Percentiles rank a stretch among this genome's conserved stretches.
These are phyloP conservation scores for Lactarius trivialis DNA, from an alignment of 768 basidiomycete species.

Conservation along the genomic window DNA sequence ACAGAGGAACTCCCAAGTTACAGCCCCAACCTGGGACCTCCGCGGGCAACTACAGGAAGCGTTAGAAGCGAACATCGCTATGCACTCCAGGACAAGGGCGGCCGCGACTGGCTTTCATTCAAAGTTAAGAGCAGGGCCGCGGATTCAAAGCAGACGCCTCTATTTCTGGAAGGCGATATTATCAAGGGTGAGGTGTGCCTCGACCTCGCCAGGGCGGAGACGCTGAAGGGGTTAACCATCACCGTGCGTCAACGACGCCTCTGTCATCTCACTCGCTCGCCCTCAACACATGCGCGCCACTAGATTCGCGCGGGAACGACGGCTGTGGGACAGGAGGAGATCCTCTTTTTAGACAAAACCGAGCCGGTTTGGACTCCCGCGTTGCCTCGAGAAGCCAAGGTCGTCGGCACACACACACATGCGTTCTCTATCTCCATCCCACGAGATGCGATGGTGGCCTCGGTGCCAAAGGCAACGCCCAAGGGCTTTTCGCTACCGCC, in stretches of 20 bases:
- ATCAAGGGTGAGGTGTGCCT: slow-evolving; percentile 14
- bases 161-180: slow-evolving; percentile 16
- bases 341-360: slow-evolving; percentile 10
- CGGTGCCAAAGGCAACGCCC: not conserved
- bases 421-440: slow-evolving; percentile 17
- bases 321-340: slow-evolving; percentile 15
- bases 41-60: not conserved
- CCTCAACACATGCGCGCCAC: not conserved
- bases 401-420: slow-evolving; percentile 8
- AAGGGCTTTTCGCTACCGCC: slow-evolving; percentile 11
- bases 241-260: not conserved
- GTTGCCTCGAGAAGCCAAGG: not conserved
- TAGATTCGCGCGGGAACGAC: slow-evolving; percentile 16
- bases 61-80: slow-evolving; percentile 5
- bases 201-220: slow-evolving; percentile 13
- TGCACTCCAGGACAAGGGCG: not conserved
- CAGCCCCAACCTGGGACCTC: not conserved
- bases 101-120: slow-evolving; percentile 12
- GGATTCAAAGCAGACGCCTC: slow-evolving; percentile 4
- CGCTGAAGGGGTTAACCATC: slow-evolving; percentile 13
- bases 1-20: slow-evolving; percentile 7
- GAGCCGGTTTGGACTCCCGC: slow-evolving; percentile 14
- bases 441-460: not conserved
- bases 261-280: not conserved
- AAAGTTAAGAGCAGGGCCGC: slow-evolving; percentile 16